Evolutionary conservation across 2,329 filamentous ascomycete genomes (phyloP), one percentile per base, ranked within the genome.

Genomic region (Penicillium sp.): DNA sequence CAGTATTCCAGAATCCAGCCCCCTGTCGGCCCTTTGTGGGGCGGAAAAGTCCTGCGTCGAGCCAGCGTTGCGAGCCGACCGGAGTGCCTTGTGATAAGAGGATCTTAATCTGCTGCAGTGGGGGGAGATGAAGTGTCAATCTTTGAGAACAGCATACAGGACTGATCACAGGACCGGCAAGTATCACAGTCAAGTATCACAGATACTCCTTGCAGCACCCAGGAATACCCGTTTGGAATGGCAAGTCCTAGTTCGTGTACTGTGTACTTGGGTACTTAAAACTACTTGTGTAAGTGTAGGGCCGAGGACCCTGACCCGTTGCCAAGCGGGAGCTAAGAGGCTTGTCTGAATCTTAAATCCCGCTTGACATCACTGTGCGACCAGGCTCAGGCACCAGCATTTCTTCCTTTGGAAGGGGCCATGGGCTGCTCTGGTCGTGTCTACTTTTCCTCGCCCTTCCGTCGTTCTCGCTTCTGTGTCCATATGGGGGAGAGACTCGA

Each of bases 371-470:
- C 51, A 42, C 20, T n/a, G 10, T 52, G n/a, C 7, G 4, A 5
- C 11, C 15, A 3, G 4, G 39, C 51, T 55, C 59, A 62, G 59
- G 59, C 59, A 62, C 59, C 59, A 62, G 59, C 59, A 35, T 62
- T 60, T 55, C 15, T 15, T 5, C 14, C n/a, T 1, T 10, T 34
- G 35, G 15, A 11, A 8, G 42, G 15, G 25, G 25, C 25, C 25
- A 28, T 28, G 25, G 25, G 25, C 25, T 20, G n/a, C n/a, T 17
- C 5, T 31, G 47, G 28, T 12, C 47, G 28, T 31, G 12, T 34
- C 47, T 3, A 2, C 7, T 8, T 31, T 31, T 31, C 7, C 8
- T 10, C 31, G 31, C 31, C 31, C 7, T 8, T 31, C 31, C 31
- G 4, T 31, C 31, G 7, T 31, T 31, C 31, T 31, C 1, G 31